A percentile compares a stretch with the other conserved stretches of the same genome.
Conservation (phyloP, 129 eudicot genomes). For the Flaveria trinervia region DNA sequence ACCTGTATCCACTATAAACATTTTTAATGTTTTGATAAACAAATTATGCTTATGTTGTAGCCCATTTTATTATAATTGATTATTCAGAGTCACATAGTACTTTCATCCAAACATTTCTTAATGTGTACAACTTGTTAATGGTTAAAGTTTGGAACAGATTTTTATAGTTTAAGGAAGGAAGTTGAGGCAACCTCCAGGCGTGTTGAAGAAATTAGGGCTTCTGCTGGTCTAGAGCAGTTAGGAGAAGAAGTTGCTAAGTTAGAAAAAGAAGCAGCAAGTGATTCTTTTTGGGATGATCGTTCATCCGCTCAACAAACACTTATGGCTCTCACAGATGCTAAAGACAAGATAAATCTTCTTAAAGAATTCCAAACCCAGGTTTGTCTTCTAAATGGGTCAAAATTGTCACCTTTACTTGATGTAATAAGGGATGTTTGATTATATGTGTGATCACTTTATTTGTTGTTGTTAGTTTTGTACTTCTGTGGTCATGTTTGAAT, state of each 20-base stretch:
- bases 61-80: not conserved
- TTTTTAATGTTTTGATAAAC: not conserved
- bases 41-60: not conserved
- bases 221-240: conserved; percentile 79
- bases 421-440: not conserved
- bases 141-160: conserved; percentile 49
- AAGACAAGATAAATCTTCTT: conserved; percentile 84
- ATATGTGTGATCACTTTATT: not conserved
- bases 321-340: conserved; percentile 77
- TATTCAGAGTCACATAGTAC: not conserved
- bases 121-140: conserved; percentile 13
- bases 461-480: not conserved
- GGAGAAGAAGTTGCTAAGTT: conserved; percentile 69
- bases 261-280: conserved; percentile 68
- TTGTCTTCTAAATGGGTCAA: not conserved
- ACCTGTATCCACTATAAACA: not conserved
- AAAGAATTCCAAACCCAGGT: conserved; percentile 82
- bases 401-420: not conserved
- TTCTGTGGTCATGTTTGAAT: not conserved
- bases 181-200: conserved; percentile 69
- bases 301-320: conserved; percentile 90
- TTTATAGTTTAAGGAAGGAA: conserved; percentile 75
- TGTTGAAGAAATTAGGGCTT: conserved; percentile 73
- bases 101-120: not conserved
- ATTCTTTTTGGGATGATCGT: conserved; percentile 92